Base-by-base conservation (phyloP, 768 basidiomycete species). In the Neoboletus brunneissimus region DNA sequence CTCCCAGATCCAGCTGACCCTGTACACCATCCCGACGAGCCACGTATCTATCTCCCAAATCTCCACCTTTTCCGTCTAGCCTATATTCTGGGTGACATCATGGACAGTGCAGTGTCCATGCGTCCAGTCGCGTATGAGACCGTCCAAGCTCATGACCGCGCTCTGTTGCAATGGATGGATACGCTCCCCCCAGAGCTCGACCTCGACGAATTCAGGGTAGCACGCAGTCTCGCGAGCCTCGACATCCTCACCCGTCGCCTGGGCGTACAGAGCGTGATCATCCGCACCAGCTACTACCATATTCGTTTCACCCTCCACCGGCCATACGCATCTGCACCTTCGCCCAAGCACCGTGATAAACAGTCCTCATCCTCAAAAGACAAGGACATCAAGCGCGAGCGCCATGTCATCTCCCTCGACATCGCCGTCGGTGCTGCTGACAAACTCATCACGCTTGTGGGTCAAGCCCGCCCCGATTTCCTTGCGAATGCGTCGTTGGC, bases 301-400 rank as follows among this genome's bases (percentile, higher is more conserved):
- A 88, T 91, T 61, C 88, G 91, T 47, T 91, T 93, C 67, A 88
- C 88, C 29, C 81, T 93, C 42, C 89, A 93, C 68, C 79, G 91
- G 20, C 89, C 91, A 10, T 90, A 88, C 66, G 86, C 86, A 32
- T 65, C 71, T 9, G 47, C 62, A 16, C 63, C 59, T 62, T 65
- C 74, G 6, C 48, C 48, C 25, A 71, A 67, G 45, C 10, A 3
- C 13, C n/a, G 48, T 5, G 68, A 66, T 57, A 72, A 70, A 53
- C 65, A 65, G n/a, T 29, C 70, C 16, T 65, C 69, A 44, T 59
- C 80, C n/a, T 59, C 61, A 22, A 57, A 64, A 27, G 65, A 69
- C 67, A 59, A 66, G 56, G 65, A 66, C 7, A 34, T 55, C 18
- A 69, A 64, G 48, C 58, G 63, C 69, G 55, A 83, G 75, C 71